A percentile compares a stretch with the other conserved stretches of the same genome.
Conservation (phyloP, 257 asterid species). For the Penstemon eatonii region DNA sequence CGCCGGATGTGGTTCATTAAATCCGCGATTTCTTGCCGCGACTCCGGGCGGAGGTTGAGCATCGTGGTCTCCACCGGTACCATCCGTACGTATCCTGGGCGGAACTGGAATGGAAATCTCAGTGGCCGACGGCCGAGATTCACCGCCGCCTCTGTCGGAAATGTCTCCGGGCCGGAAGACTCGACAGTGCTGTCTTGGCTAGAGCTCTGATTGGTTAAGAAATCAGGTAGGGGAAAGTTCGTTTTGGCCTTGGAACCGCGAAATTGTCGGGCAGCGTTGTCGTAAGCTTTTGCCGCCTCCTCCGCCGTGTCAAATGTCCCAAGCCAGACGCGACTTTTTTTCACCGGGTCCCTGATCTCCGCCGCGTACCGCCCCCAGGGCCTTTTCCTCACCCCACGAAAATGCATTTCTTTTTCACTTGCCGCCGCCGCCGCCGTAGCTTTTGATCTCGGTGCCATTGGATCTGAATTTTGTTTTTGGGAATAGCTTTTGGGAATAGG, state of each 20-base stretch:
- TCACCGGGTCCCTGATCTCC: constrained; percentile 77
- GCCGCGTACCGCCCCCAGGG: constrained; percentile 97
- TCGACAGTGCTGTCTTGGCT: constrained; percentile 62
- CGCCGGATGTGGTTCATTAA: constrained; percentile 29
- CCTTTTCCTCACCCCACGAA: constrained; percentile 80
- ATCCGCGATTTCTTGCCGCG: constrained; percentile 39
- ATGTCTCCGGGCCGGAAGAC: constrained; percentile 44
- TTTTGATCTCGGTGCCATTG: background rate
- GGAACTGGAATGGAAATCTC: constrained; percentile 31
- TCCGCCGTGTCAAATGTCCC: constrained; percentile 66
- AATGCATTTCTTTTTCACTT: constrained; percentile 28
- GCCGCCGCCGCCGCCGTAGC: constrained; percentile 14
- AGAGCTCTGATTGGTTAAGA: constrained; percentile 55
- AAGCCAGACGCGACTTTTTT: constrained; percentile 74
- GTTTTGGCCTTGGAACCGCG: constrained; percentile 93
- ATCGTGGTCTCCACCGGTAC: constrained; percentile 22
- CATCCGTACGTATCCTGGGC: background rate
- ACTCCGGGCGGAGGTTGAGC: constrained; percentile 38
- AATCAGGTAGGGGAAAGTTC: constrained; percentile 59
- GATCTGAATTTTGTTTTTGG: no score
- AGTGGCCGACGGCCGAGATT: constrained; percentile 32
- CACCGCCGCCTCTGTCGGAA: background rate
- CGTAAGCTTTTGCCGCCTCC: constrained; percentile 89
- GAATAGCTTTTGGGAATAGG: no score
- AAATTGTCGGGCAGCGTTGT: constrained; percentile 82